A percentile compares a stretch with the other conserved stretches of the same genome.
These are phyloP conservation scores for Leptodontidium sp. DNA, from an alignment of 2,329 filamentous ascomycete species.

Conservation along the genomic window DNA sequence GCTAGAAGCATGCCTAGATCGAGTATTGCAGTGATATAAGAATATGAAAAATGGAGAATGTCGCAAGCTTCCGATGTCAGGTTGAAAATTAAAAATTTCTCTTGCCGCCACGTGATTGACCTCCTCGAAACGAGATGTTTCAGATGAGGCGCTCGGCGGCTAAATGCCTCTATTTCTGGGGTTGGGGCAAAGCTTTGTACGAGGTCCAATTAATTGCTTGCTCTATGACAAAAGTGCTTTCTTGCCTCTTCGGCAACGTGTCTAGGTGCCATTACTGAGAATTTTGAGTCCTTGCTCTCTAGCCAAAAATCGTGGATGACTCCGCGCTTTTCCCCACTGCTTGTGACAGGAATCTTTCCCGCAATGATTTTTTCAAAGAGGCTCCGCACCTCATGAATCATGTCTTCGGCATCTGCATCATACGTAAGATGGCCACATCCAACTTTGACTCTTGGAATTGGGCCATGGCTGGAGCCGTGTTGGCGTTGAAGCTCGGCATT, in stretches of 20 bases:
- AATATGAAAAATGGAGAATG: neutral
- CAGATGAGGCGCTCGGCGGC: neutral
- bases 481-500: conserved; percentile 42
- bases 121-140: neutral
- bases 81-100: neutral
- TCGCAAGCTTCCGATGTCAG: neutral
- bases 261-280: conserved; percentile 49
- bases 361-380: conserved; percentile 48
- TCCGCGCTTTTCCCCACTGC: conserved; percentile 43
- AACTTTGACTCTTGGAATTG: conserved; percentile 39
- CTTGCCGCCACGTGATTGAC: neutral
- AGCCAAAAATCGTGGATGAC: conserved; percentile 49
- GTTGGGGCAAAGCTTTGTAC: neutral
- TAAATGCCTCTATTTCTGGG: neutral
- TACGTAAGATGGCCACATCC: conserved; percentile 51
- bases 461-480: conserved; percentile 38
- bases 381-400: conserved; percentile 47
- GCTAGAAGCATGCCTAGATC: no score
- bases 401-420: conserved; percentile 48
- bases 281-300: conserved; percentile 45
- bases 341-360: conserved; percentile 47
- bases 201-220: neutral
- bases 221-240: conserved; percentile 34
- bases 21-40: no score
- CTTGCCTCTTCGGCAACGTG: conserved; percentile 46